Percentiles rank a stretch among this genome's conserved stretches.
Evolutionary conservation across 1,284 basidiomycete species (phyloP).

Genomic region (Papiliotrema terrestris): DNA sequence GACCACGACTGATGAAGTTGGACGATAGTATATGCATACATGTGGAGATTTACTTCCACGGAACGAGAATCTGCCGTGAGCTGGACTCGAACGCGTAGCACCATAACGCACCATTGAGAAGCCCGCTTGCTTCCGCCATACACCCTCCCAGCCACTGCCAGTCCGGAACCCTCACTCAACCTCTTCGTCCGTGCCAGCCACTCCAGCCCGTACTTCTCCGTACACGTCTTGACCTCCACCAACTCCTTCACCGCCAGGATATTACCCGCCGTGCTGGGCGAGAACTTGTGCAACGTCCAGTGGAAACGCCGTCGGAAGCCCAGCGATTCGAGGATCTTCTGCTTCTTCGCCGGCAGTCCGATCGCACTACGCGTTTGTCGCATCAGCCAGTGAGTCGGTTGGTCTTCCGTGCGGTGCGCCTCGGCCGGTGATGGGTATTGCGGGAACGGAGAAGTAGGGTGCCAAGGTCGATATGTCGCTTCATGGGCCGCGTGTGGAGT

Average conservation of each 20-base stretch:
- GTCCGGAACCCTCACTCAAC: constrained; percentile 38
- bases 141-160: constrained; percentile 29
- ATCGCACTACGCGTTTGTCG: constrained; percentile 53
- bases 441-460: neutral
- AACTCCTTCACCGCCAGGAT: constrained; percentile 55
- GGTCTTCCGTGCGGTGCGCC: constrained; percentile 7
- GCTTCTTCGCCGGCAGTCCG: constrained; percentile 49
- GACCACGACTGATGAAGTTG: too few species aligned
- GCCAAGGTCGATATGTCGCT: neutral
- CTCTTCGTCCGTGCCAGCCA: constrained; percentile 24
- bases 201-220: constrained; percentile 28
- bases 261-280: constrained; percentile 48
- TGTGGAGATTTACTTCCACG: too few species aligned
- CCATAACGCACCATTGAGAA: too few species aligned
- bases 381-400: constrained; percentile 49
- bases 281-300: constrained; percentile 50
- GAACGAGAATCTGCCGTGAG: too few species aligned
- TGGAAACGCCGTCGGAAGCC: constrained; percentile 51
- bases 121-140: constrained; percentile 19
- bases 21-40: too few species aligned
- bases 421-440: neutral
- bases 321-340: constrained; percentile 48
- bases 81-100: too few species aligned
- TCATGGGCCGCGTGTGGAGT: neutral
- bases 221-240: constrained; percentile 53